phyloP scores from a whole-genome alignment of 2,329 filamentous ascomycete genomes.

The Penicillium brasilianum region DNA sequence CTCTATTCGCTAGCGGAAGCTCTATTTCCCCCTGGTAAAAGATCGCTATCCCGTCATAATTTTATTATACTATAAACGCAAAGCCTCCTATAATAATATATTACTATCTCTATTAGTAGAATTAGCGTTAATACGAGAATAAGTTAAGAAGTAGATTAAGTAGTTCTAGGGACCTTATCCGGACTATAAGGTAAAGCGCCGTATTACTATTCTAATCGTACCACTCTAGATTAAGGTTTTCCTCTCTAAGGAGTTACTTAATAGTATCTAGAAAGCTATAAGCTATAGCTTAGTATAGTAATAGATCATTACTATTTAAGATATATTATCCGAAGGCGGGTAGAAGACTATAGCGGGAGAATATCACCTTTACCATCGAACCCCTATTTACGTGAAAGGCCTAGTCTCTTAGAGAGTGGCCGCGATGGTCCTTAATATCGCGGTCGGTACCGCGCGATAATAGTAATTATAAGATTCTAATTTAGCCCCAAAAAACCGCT shows the following conservation, averaged over 20 bases:
- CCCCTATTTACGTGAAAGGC: not conserved
- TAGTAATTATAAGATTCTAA: not conserved
- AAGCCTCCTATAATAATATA: slow-evolving; percentile 16
- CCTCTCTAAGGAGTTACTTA: not conserved
- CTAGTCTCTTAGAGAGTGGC: slow-evolving; percentile 4
- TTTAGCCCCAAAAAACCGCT: slow-evolving; percentile 3
- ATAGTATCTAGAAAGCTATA: not conserved
- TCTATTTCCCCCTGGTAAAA: no score
- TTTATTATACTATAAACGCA: slow-evolving; percentile 5
- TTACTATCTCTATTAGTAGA: slow-evolving; percentile 13
- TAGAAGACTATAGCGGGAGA: not conserved
- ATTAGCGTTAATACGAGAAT: not conserved
- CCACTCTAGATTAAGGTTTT: not conserved
- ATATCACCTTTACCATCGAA: slow-evolving; percentile 6
- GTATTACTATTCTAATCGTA: not conserved
- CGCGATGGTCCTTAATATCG: not conserved
- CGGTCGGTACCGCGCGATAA: slow-evolving; percentile 6
- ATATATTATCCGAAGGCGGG: not conserved
- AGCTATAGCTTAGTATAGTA: not conserved
- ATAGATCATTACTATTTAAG: not conserved
- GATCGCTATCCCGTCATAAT: no score
- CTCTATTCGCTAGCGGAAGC: no score
- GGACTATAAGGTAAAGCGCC: not conserved
- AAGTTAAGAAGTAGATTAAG: not conserved
- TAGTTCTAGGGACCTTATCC: not conserved